Conservation (phyloP, 306 rosid genomes). For the Ceratonia siliqua region DNA sequence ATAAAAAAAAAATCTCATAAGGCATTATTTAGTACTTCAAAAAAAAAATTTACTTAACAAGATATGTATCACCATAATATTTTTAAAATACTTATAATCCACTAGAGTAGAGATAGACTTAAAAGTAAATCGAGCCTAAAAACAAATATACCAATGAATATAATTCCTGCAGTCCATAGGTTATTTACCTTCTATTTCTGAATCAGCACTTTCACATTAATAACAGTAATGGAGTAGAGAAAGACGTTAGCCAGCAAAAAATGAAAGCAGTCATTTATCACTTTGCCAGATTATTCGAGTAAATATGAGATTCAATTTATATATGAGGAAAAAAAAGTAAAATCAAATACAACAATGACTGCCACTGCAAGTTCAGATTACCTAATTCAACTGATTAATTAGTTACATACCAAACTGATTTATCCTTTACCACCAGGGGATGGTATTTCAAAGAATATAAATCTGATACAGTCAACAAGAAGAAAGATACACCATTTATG, state of each 20-base stretch:
- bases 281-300: conserved; percentile 1
- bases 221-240: neutral
- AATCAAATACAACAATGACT: conserved; percentile 28
- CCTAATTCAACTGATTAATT: conserved; percentile 32
- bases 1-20: too few species aligned
- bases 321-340: conserved; percentile 9
- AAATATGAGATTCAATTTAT: conserved; percentile 33
- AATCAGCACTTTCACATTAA: neutral
- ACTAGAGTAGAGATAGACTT: too few species aligned
- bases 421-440: conserved; percentile 33
- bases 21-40: too few species aligned
- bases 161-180: too few species aligned
- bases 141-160: too few species aligned
- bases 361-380: conserved; percentile 29
- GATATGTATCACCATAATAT: too few species aligned
- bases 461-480: conserved; percentile 33
- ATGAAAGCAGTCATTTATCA: neutral
- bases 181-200: too few species aligned
- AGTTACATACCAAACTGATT: conserved; percentile 32
- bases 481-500: conserved; percentile 39
- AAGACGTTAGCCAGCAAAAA: neutral
- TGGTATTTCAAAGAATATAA: conserved; percentile 40
- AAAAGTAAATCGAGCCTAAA: too few species aligned
- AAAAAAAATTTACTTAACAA: too few species aligned
- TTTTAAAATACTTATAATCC: too few species aligned